These are phyloP conservation scores for Tephrocybe sp. DNA, from an alignment of 768 basidiomycete species.

Conservation along the genomic window DNA sequence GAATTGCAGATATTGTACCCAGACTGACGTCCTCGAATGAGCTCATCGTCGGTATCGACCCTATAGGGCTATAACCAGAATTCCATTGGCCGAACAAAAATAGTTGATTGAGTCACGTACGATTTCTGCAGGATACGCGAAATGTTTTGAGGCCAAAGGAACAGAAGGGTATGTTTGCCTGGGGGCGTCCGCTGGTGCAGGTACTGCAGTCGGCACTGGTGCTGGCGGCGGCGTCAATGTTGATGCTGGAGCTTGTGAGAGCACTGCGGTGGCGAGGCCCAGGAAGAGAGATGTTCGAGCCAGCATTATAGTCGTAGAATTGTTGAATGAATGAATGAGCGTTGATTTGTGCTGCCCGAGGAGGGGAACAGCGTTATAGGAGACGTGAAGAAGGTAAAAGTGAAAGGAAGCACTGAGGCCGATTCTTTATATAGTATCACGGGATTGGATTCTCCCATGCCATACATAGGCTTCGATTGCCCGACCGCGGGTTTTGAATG, in stretches of 20 bases:
- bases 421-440: constrained; percentile 10
- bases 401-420: constrained; percentile 5
- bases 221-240: constrained; percentile 3
- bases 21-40: constrained; percentile 46
- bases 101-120: constrained; percentile 24
- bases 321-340: background rate
- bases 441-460: constrained; percentile 11
- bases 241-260: constrained; percentile 3
- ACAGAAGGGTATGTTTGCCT: constrained; percentile 36
- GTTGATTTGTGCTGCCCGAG: background rate
- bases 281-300: constrained; percentile 5
- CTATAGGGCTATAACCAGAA: constrained; percentile 23
- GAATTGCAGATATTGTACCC: constrained; percentile 65
- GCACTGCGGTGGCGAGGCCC: background rate
- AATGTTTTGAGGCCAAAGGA: constrained; percentile 41
- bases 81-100: background rate
- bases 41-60: constrained; percentile 27
- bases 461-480: constrained; percentile 10
- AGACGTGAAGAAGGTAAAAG: constrained; percentile 5
- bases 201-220: background rate
- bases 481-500: background rate
- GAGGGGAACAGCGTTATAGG: background rate
- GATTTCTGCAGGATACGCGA: constrained; percentile 38
- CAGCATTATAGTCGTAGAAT: constrained; percentile 1
- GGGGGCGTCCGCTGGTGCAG: constrained; percentile 1